These are phyloP conservation scores for Gaertneriomyces semiglobifer DNA, from an alignment of 192 early-diverging fungal genomes.

Conservation along the genomic window DNA sequence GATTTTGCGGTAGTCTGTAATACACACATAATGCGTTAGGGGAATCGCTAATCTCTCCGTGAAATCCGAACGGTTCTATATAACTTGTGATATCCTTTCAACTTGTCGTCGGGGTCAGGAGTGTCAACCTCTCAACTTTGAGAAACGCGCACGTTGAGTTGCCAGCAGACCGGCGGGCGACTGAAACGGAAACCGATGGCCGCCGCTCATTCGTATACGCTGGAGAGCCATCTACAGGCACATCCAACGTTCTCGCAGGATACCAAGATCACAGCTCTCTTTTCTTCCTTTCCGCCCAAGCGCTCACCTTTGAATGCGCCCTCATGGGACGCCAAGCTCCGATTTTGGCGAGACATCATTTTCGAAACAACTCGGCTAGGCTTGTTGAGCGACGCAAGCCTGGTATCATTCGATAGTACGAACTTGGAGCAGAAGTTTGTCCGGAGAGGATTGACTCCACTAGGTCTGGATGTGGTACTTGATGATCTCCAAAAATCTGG, in stretches of 20 bases:
- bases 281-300: constrained; percentile 14
- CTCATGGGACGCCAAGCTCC: constrained; percentile 10
- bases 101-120: too few species aligned
- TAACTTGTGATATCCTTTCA: too few species aligned
- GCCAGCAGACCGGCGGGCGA: too few species aligned
- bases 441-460: constrained; percentile 6
- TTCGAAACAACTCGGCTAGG: not conserved
- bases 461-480: constrained; percentile 26
- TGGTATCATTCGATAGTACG: constrained; percentile 5
- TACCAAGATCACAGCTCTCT: constrained; percentile 14
- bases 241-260: not conserved
- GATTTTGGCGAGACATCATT: constrained; percentile 24
- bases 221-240: too few species aligned
- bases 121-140: too few species aligned
- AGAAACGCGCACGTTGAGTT: too few species aligned
- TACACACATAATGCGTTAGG: too few species aligned
- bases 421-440: constrained; percentile 19
- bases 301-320: not conserved
- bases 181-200: too few species aligned
- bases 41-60: too few species aligned
- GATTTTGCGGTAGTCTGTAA: too few species aligned
- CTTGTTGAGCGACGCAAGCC: constrained; percentile 2
- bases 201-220: too few species aligned
- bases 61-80: too few species aligned
- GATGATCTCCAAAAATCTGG: not conserved